A percentile compares a stretch with the other conserved stretches of the same genome.
Evolutionary conservation across 1,284 basidiomycete genomes (phyloP).

Genomic region (Mrakiaceae sp.): DNA sequence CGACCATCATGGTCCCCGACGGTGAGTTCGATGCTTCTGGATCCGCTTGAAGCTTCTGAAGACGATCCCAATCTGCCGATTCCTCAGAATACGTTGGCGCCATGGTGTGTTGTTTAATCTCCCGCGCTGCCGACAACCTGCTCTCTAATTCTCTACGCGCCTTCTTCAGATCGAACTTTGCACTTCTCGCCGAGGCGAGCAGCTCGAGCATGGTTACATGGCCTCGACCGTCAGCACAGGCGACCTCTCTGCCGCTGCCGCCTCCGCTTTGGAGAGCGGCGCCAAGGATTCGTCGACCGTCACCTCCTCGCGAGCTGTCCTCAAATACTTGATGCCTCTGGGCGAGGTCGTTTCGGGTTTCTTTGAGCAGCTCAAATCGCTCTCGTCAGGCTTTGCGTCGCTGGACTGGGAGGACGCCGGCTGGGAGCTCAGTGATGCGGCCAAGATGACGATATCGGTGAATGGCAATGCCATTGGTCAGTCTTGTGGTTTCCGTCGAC

Average conservation of each 20-base stretch:
- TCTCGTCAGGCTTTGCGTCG: slow-evolving; percentile 68
- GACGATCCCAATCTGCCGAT: background rate
- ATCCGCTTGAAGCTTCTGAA: too few relatives aligned
- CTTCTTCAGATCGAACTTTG: slow-evolving; percentile 63
- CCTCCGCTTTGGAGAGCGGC: background rate
- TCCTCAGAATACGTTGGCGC: slow-evolving; percentile 7
- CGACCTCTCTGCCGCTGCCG: background rate
- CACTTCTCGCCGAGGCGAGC: slow-evolving; percentile 61
- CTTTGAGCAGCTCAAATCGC: slow-evolving; percentile 69
- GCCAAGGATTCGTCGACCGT: background rate
- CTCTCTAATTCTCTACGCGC: background rate
- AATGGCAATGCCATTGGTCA: slow-evolving; percentile 66
- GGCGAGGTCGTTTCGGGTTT: slow-evolving; percentile 87
- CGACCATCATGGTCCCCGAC: slow-evolving; percentile 86
- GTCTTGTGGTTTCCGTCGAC: background rate
- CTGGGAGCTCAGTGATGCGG: slow-evolving; percentile 64
- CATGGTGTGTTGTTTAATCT: slow-evolving; percentile 1
- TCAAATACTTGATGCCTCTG: slow-evolving; percentile 72
- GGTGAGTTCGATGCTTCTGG: slow-evolving; percentile 38
- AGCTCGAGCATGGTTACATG: slow-evolving; percentile 65
- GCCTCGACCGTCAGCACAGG: too few relatives aligned
- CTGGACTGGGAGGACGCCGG: slow-evolving; percentile 91
- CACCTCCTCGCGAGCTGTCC: slow-evolving; percentile 46
- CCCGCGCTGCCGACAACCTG: background rate
- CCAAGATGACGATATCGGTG: slow-evolving; percentile 58